A percentile compares a stretch with the other conserved stretches of the same genome.
These are phyloP conservation scores for Exobasidium cylindrosporum DNA, from an alignment of 1,284 basidiomycete genomes.

Conservation along the genomic window DNA sequence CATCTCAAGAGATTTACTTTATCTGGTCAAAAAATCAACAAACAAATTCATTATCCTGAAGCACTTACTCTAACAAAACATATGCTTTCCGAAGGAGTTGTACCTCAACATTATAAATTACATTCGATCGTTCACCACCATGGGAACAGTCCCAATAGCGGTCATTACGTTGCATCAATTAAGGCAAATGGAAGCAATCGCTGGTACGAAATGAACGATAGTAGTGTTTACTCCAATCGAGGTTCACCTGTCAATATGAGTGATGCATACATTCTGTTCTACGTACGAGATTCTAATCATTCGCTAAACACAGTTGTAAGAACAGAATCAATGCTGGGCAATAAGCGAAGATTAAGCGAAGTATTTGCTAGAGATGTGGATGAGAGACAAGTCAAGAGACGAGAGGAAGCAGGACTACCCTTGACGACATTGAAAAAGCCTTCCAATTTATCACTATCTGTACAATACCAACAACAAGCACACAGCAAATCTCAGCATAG, in stretches of 20 bases:
- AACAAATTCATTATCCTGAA: constrained; percentile 75
- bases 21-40: constrained; percentile 64
- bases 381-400: not conserved
- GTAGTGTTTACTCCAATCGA: constrained; percentile 61
- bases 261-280: constrained; percentile 91
- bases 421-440: not conserved
- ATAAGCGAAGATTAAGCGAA: not conserved
- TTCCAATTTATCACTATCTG: too few relatives aligned
- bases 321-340: not conserved
- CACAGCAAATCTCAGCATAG: not conserved
- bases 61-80: constrained; percentile 71
- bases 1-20: constrained; percentile 95
- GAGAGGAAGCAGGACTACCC: not conserved
- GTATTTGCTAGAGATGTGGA: not conserved
- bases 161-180: constrained; percentile 90
- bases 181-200: constrained; percentile 65
- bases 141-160: constrained; percentile 86
- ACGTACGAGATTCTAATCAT: constrained; percentile 65
- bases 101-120: constrained; percentile 70
- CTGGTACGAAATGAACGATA: constrained; percentile 98
- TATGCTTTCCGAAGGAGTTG: constrained; percentile 57
- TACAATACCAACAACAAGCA: too few relatives aligned
- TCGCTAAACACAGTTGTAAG: not conserved
- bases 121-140: constrained; percentile 92
- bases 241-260: constrained; percentile 61